These are phyloP conservation scores for Cordyceps militaris DNA, from an alignment of 2,329 filamentous ascomycete species.

Conservation along the genomic window DNA sequence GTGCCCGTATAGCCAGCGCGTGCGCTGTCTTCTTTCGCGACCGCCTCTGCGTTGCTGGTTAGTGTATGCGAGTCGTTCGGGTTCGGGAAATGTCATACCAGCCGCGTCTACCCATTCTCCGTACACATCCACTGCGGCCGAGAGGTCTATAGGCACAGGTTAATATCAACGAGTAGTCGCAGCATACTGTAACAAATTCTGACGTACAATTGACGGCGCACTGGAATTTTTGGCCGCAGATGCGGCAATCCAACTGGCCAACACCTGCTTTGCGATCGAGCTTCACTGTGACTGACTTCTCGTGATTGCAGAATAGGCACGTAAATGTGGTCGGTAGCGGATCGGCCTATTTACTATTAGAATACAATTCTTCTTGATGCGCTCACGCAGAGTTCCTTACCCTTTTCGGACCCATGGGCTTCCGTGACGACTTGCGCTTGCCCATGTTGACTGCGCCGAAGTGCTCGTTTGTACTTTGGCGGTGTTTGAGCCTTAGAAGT, in stretches of 20 bases:
- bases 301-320: slow-evolving; percentile 97
- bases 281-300: slow-evolving; percentile 84
- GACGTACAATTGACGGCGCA: slow-evolving; percentile 81
- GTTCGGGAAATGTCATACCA: slow-evolving; percentile 32
- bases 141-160: slow-evolving; percentile 61
- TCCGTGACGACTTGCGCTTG: slow-evolving; percentile 84
- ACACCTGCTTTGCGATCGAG: slow-evolving; percentile 89
- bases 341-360: slow-evolving; percentile 48
- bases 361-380: slow-evolving; percentile 5
- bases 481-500: not conserved
- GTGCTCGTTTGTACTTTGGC: not conserved
- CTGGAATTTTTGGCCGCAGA: slow-evolving; percentile 91
- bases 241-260: slow-evolving; percentile 79
- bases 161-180: slow-evolving; percentile 15
- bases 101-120: slow-evolving; percentile 94
- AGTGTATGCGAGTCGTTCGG: slow-evolving; percentile 10
- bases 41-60: slow-evolving; percentile 33
- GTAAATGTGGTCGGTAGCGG: slow-evolving; percentile 78
- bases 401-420: slow-evolving; percentile 77
- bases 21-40: slow-evolving; percentile 40
- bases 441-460: slow-evolving; percentile 48
- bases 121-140: slow-evolving; percentile 89
- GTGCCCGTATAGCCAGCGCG: slow-evolving; percentile 24
- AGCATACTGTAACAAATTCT: slow-evolving; percentile 5
- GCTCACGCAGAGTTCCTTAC: slow-evolving; percentile 14